Conservation (phyloP, 371 early-diverging fungal species). For the Mortierella sp. region DNA sequence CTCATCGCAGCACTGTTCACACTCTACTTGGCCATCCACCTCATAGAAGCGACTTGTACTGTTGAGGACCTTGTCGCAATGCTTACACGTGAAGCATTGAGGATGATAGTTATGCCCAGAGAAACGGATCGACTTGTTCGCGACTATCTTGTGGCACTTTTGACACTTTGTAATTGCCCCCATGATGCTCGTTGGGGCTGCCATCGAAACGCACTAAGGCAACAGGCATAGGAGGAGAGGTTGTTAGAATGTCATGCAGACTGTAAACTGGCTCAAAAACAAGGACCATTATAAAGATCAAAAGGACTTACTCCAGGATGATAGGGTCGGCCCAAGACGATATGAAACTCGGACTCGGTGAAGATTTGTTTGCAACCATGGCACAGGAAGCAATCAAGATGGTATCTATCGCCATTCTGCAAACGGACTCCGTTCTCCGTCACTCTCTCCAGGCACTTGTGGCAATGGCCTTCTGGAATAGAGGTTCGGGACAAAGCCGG, state of each 20-base stretch:
- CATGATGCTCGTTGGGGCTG: conserved; percentile 52
- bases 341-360: conserved; percentile 67
- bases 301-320: conserved; percentile 60
- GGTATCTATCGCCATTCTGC: conserved; percentile 68
- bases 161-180: conserved; percentile 55
- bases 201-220: conserved; percentile 60
- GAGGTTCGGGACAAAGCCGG: conserved; percentile 11
- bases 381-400: conserved; percentile 77
- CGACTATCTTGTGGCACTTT: conserved; percentile 59
- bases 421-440: conserved; percentile 63
- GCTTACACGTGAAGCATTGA: conserved; percentile 65
- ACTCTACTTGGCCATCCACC: conserved; percentile 61
- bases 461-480: conserved; percentile 54
- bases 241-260: too few relatives aligned
- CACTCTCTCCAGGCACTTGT: conserved; percentile 59
- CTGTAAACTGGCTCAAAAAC: too few relatives aligned
- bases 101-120: conserved; percentile 64
- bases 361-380: conserved; percentile 72
- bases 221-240: conserved; percentile 15
- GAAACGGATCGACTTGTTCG: conserved; percentile 65
- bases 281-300: too few relatives aligned
- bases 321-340: conserved; percentile 59
- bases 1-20: conserved; percentile 61
- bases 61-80: conserved; percentile 60
- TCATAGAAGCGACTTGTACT: conserved; percentile 70